Conservation (phyloP, 768 basidiomycete species). For the Leccinum obscurum region DNA sequence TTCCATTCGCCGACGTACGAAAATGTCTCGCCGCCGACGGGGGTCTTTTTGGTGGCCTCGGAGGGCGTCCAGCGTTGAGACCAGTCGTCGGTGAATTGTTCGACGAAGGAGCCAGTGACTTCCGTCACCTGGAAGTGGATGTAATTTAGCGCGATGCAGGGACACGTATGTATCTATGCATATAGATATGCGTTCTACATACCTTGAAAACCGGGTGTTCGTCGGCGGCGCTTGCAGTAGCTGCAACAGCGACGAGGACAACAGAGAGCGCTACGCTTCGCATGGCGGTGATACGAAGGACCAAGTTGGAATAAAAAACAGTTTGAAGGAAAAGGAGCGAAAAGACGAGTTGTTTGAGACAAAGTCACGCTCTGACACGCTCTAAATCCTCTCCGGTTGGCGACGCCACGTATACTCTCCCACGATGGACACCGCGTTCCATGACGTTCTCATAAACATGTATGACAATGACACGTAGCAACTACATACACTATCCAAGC, state of each 20-base stretch:
- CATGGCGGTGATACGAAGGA: constrained; percentile 74
- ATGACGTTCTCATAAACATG: constrained; percentile 1
- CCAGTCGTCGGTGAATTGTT: constrained; percentile 96
- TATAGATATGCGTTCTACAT: constrained; percentile 17
- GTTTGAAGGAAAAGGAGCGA: constrained; percentile 36
- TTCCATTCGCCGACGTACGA: constrained; percentile 97
- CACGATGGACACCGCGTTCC: constrained; percentile 28
- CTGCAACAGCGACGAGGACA: constrained; percentile 65
- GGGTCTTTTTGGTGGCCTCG: constrained; percentile 97
- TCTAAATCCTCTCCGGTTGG: constrained; percentile 38
- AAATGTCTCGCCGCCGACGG: constrained; percentile 93
- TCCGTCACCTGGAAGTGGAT: constrained; percentile 55
- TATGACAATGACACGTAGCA: constrained; percentile 1
- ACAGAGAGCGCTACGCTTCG: constrained; percentile 84
- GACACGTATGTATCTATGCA: constrained; percentile 10
- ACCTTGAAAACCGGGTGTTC: constrained; percentile 74
- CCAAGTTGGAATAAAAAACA: constrained; percentile 42
- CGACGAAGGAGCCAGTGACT: constrained; percentile 87
- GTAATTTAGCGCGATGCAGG: constrained; percentile 5
- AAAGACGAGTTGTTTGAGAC: constrained; percentile 30
- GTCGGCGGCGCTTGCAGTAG: constrained; percentile 58
- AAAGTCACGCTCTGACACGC: constrained; percentile 19
- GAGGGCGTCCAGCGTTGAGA: constrained; percentile 92
- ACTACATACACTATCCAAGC: constrained; percentile 53
- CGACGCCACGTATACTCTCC: constrained; percentile 49